Base-by-base conservation (phyloP, 148 eudicot genomes). In the Nepenthes gracilis region DNA sequence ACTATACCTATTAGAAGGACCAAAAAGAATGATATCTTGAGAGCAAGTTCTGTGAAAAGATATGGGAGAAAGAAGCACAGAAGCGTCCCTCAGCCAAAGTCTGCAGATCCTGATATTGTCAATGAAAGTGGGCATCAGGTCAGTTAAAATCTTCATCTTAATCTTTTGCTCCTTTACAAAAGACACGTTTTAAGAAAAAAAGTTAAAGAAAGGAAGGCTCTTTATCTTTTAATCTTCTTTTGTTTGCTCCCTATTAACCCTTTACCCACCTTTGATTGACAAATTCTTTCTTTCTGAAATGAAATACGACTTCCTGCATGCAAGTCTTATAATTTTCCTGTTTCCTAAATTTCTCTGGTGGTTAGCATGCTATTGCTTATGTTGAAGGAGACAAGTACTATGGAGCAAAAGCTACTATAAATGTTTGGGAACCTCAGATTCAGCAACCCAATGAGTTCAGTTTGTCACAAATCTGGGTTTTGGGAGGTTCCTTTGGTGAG, bases 361-460 rank as follows among this genome's bases (percentile, higher is more conserved):
- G 49, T 55, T 66, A 92, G 97, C 97, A 92, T 77, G 97, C 97
- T 23, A 92, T 92, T 70, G 96, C 94, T 56, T 92, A 92, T 74
- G 97, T 92, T 52, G 90, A 92, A 76, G 97, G 97, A 63, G 97
- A 80, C 49, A 92, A 80, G 73, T 92, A 85, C 54, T 88, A 81
- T 65, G 97, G 97, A 59, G 97, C 97, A 35, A 92, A 86, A 64
- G 96, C 97, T 23, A 92, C 97, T 53, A 78, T 92, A 35, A 92
- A 92, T 78, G 97, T 92, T 7, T 92, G 97, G 97, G 96, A 92
- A 65, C 97, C 97, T 1, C 72, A 70, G 65, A 88, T 92, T 67
- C 97, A 92, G 74, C 94, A 88, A 74, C 77, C 96, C 6, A 92
- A 88, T 61, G 97, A 92, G 86, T 92, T 92, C 72, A 92, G 96